Base-by-base conservation (phyloP, 2,329 filamentous ascomycete genomes). In the Blastomyces emzantsi region DNA sequence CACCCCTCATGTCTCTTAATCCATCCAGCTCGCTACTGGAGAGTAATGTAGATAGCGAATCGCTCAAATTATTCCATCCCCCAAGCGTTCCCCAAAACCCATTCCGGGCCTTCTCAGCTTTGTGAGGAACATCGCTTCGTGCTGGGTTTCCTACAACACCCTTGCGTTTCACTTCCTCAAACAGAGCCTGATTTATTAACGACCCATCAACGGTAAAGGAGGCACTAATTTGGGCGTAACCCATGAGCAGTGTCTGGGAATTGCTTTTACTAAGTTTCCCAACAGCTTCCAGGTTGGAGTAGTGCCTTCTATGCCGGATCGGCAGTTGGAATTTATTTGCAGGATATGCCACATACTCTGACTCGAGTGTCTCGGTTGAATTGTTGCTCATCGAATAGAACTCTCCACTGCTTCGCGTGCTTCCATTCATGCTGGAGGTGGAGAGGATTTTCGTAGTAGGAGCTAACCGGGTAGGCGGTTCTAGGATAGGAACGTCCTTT, bases 351-450 rank as follows among this genome's bases (percentile, higher is more conserved):
- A 82, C 83, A 72, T 96, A 95, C 75, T 97, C 94, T 0, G 94
- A 99, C 13, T 88, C 88, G 58, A 97, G 74, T 2, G 94, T 99
- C 74, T 99, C 94, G 19, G 89, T 90, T 7, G 94, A 97, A 72
- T 96, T 89, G 73, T 97, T 97, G 78, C 93, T 97, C 73, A 93
- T 79, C 0, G 92, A 92, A 75, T 96, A 97, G 70, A 97, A 95
- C 71, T 99, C 94, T 62, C 89, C 90, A 73, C 94, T 99, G 67
- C 90, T 96, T 69, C 94, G 83, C 30, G 91, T 92, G 36, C 93
- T 97, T 62, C 85, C 85, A 65, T 85, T 84, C 36, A 67, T 55
- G 47, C 81, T 79, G 64, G 83, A 83, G 22, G 76, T 79, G 3
- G 81, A 80, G 61, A 82, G 76, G 33, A 67, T 65, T 76, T 81